A percentile compares a stretch with the other conserved stretches of the same genome.
These are phyloP conservation scores for Lactarius tabidus DNA, from an alignment of 768 basidiomycete genomes.

Conservation along the genomic window DNA sequence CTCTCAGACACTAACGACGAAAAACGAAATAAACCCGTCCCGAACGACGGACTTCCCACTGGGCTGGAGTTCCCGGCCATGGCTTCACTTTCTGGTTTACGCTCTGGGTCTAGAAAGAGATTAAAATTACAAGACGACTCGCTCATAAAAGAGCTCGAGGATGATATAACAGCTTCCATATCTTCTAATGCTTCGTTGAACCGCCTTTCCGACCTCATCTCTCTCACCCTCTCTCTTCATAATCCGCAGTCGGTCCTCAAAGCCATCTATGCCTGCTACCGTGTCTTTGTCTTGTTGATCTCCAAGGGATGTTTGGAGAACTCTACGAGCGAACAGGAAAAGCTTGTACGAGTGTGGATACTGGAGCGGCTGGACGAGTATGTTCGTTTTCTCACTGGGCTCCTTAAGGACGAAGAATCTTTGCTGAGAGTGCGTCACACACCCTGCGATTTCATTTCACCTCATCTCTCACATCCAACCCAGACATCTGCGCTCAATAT, in stretches of 20 bases:
- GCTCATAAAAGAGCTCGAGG: constrained; percentile 48
- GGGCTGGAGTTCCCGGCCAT: not conserved
- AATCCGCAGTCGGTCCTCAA: constrained; percentile 62
- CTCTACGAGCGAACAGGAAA: constrained; percentile 53
- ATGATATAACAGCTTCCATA: constrained; percentile 50
- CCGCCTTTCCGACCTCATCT: constrained; percentile 67
- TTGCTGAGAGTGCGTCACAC: constrained; percentile 56
- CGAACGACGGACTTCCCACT: not conserved
- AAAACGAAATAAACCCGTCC: too few relatives aligned
- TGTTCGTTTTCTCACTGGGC: constrained; percentile 58
- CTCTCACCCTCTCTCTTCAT: constrained; percentile 45
- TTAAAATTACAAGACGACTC: constrained; percentile 27
- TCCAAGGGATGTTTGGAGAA: constrained; percentile 50
- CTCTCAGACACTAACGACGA: too few relatives aligned
- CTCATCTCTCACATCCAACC: constrained; percentile 12
- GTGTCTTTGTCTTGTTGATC: constrained; percentile 67
- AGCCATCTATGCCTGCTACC: constrained; percentile 77
- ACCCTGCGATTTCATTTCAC: not conserved
- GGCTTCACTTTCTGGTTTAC: constrained; percentile 26
- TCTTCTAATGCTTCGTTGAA: constrained; percentile 65
- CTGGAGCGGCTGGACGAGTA: constrained; percentile 71
- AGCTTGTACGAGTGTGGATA: constrained; percentile 71
- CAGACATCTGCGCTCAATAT: constrained; percentile 73
- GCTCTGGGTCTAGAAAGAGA: constrained; percentile 26
- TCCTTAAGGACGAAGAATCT: constrained; percentile 76